Evolutionary conservation across 225 moss, liverwort and hornwort genomes (phyloP).

Genomic region (Pseudisothecium myosuroides): DNA sequence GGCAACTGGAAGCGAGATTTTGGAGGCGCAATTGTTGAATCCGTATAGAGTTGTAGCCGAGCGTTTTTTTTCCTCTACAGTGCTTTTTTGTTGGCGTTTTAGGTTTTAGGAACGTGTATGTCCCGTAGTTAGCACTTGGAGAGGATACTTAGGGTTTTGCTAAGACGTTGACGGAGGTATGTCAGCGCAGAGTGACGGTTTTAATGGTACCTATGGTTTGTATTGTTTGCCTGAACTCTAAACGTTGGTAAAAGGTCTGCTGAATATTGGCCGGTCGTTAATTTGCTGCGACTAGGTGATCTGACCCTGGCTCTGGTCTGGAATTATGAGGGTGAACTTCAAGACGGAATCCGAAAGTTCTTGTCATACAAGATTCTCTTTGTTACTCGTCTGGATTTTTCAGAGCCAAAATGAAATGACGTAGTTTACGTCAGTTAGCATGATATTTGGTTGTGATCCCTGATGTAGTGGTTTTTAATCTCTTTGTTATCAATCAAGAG

Average conservation of each 20-base stretch:
- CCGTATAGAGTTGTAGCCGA: neutral
- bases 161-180: neutral
- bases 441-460: neutral
- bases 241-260: neutral
- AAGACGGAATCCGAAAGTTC: neutral
- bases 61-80: neutral
- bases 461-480: neutral
- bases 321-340: neutral
- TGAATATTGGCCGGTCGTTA: neutral
- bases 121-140: neutral
- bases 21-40: neutral
- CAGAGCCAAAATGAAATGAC: neutral
- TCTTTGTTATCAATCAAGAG: neutral
- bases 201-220: neutral
- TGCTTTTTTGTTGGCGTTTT: neutral
- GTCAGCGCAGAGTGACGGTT: neutral
- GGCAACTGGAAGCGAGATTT: neutral
- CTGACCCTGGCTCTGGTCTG: neutral
- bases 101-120: neutral
- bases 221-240: neutral
- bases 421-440: neutral
- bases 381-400: neutral
- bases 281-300: neutral
- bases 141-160: neutral
- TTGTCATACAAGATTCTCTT: neutral